Percentiles rank a stretch among this genome's conserved stretches.
These are phyloP conservation scores for Hericium rajendrae DNA, from an alignment of 768 basidiomycete genomes.

Conservation along the genomic window DNA sequence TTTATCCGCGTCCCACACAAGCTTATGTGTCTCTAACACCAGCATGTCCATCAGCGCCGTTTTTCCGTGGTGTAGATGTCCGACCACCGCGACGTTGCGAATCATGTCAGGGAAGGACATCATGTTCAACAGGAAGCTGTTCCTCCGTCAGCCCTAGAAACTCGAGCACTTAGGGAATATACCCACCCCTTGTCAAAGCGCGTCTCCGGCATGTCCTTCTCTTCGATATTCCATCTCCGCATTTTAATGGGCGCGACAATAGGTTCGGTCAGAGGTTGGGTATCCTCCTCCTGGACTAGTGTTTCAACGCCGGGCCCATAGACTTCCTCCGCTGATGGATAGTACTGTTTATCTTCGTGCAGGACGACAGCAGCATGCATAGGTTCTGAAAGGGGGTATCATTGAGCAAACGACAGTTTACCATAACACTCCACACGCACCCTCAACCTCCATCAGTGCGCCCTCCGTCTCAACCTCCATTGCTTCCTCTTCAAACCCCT, in stretches of 20 bases:
- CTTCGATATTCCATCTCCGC: slow-evolving; percentile 88
- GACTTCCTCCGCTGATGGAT: slow-evolving; percentile 83
- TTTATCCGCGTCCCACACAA: slow-evolving; percentile 87
- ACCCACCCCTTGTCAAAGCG: slow-evolving; percentile 94
- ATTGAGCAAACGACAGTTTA: not conserved
- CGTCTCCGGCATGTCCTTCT: slow-evolving; percentile 92
- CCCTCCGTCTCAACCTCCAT: slow-evolving; percentile 40
- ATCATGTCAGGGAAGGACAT: slow-evolving; percentile 89
- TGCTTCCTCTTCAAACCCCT: slow-evolving; percentile 71
- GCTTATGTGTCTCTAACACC: slow-evolving; percentile 91
- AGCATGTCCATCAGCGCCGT: slow-evolving; percentile 97
- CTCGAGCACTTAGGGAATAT: not conserved
- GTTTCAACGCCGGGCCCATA: slow-evolving; percentile 95
- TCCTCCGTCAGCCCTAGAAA: not conserved
- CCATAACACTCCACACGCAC: slow-evolving; percentile 29
- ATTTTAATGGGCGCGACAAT: slow-evolving; percentile 94
- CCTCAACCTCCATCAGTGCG: slow-evolving; percentile 81
- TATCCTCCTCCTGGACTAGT: slow-evolving; percentile 95
- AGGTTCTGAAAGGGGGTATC: slow-evolving; percentile 40
- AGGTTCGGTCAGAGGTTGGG: slow-evolving; percentile 89
- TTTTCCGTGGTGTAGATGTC: slow-evolving; percentile 97
- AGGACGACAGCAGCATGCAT: slow-evolving; percentile 75
- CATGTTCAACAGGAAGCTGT: slow-evolving; percentile 86
- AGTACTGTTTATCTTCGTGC: slow-evolving; percentile 98
- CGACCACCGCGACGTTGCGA: slow-evolving; percentile 92